Conservation (phyloP, 345 rosid species). For the Psidium guajava region DNA sequence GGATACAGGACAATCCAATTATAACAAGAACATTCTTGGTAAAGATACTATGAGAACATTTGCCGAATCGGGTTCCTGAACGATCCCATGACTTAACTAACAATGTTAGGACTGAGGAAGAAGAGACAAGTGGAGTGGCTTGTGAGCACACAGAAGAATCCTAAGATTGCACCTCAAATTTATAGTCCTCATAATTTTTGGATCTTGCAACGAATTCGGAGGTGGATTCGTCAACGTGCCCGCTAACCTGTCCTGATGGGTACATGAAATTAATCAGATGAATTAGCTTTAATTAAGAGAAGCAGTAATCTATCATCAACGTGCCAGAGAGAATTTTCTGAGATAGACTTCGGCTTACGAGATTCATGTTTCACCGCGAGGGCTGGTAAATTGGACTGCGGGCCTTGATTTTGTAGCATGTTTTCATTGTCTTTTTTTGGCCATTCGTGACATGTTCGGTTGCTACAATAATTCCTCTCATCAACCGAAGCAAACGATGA, state of each 20-base stretch:
- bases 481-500: too few species aligned
- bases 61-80: not conserved
- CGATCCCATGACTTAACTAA: not conserved
- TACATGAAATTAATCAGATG: not conserved
- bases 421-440: not conserved
- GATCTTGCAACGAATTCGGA: not conserved
- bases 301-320: not conserved
- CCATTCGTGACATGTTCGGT: not conserved
- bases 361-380: not conserved
- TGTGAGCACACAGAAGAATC: not conserved
- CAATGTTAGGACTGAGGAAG: not conserved
- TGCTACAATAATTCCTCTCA: not conserved
- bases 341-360: not conserved
- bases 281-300: not conserved
- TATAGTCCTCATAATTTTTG: not conserved
- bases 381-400: not conserved
- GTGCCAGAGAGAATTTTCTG: not conserved
- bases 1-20: not conserved
- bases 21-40: not conserved
- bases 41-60: not conserved
- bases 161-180: not conserved
- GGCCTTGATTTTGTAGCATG: not conserved
- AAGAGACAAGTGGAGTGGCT: not conserved
- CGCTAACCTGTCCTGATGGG: not conserved
- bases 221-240: not conserved